Evolutionary conservation across 495 filamentous ascomycete species (phyloP).

Genomic region (Bacidia rubella): DNA sequence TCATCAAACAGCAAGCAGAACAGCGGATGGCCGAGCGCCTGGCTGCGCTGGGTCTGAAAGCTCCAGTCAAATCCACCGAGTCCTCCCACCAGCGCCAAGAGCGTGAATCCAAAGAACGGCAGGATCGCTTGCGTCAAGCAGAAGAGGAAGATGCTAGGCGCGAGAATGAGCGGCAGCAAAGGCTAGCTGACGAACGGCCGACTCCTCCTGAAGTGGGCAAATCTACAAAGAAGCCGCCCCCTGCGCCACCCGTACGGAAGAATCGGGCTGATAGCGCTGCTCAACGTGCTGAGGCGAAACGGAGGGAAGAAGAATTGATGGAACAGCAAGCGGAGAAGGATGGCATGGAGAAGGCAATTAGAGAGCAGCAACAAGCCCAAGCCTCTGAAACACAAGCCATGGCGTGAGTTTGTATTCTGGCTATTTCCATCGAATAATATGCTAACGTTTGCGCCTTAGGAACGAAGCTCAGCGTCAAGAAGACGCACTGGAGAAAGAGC

Average conservation of each 20-base stretch:
- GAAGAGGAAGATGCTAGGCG: slow-evolving; percentile 92
- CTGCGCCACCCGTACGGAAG: slow-evolving; percentile 71
- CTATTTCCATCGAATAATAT: background rate
- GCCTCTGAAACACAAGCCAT: slow-evolving; percentile 58
- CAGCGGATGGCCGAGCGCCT: slow-evolving; percentile 96
- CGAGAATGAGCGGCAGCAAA: slow-evolving; percentile 73
- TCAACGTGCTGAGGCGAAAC: slow-evolving; percentile 36
- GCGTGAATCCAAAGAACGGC: slow-evolving; percentile 74
- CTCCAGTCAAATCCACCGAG: slow-evolving; percentile 55
- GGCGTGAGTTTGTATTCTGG: slow-evolving; percentile 56
- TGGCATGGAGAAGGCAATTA: slow-evolving; percentile 44
- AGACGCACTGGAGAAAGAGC: slow-evolving; percentile 63
- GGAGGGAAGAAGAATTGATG: slow-evolving; percentile 39
- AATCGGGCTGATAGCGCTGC: slow-evolving; percentile 46
- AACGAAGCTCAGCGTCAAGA: slow-evolving; percentile 63
- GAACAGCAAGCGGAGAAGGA: slow-evolving; percentile 36
- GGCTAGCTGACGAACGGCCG: slow-evolving; percentile 70
- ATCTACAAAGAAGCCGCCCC: slow-evolving; percentile 58
- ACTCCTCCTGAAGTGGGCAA: slow-evolving; percentile 46
- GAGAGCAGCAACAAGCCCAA: slow-evolving; percentile 66
- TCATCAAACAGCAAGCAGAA: slow-evolving; percentile 93
- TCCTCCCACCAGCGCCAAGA: slow-evolving; percentile 72
- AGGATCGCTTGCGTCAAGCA: slow-evolving; percentile 71
- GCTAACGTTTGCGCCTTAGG: slow-evolving; percentile 32
- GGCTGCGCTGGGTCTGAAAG: slow-evolving; percentile 81